A percentile compares a stretch with the other conserved stretches of the same genome.
phyloP scores from a whole-genome alignment of 345 rosid species.

The Toxicodendron radicans region DNA sequence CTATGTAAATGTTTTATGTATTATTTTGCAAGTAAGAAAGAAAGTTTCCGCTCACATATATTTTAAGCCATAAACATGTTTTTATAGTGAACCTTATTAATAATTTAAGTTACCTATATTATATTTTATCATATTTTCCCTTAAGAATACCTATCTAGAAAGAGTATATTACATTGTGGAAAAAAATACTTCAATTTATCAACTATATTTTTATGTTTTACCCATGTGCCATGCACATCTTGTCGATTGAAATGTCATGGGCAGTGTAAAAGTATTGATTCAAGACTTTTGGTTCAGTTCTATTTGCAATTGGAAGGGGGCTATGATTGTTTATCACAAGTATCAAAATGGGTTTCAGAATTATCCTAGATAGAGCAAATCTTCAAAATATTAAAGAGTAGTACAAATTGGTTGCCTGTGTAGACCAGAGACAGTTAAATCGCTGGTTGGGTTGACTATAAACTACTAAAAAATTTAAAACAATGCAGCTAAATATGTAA shows the following conservation, averaged over 20 bases:
- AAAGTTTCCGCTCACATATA: too few relatives aligned
- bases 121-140: too few relatives aligned
- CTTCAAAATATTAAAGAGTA: constrained; percentile 13
- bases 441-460: constrained; percentile 1
- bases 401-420: not conserved
- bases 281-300: constrained; percentile 62
- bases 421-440: constrained; percentile 6
- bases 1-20: too few relatives aligned
- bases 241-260: constrained; percentile 71
- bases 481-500: not conserved
- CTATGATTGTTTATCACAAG: constrained; percentile 89
- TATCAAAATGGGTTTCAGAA: constrained; percentile 83
- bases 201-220: constrained; percentile 30
- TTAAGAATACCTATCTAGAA: too few relatives aligned
- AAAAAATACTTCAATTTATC: too few relatives aligned
- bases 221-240: constrained; percentile 88
- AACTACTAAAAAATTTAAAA: not conserved
- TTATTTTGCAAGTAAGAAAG: too few relatives aligned
- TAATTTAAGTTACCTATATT: too few relatives aligned
- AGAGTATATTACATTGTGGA: too few relatives aligned
- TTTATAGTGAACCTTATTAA: too few relatives aligned
- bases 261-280: constrained; percentile 80
- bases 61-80: too few relatives aligned
- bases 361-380: constrained; percentile 40
- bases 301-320: constrained; percentile 84